Conservation (phyloP, 2,329 filamentous ascomycete species). For the Alternaria burnsii region DNA sequence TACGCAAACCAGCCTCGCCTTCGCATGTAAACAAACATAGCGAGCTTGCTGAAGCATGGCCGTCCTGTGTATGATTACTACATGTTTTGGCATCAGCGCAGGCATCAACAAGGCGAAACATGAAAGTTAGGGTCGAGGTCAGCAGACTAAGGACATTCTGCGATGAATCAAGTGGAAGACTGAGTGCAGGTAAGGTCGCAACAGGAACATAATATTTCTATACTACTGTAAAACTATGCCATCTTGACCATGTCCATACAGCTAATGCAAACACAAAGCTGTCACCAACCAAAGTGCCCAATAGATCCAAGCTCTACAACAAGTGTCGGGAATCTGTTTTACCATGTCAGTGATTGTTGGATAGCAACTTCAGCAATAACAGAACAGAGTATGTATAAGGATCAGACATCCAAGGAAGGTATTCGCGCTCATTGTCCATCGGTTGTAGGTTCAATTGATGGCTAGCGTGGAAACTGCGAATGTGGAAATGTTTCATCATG, state of each 20-base stretch:
- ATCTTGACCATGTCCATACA: neutral
- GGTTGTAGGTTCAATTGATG: constrained; percentile 69
- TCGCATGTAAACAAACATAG: neutral
- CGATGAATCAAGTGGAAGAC: neutral
- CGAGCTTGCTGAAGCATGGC: neutral
- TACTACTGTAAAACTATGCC: neutral
- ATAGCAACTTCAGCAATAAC: constrained; percentile 10
- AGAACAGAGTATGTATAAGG: constrained; percentile 13
- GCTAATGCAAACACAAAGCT: neutral
- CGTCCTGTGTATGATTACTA: too few species aligned
- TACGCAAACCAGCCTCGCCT: neutral
- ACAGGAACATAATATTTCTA: neutral
- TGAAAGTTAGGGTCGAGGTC: neutral
- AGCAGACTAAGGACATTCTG: neutral
- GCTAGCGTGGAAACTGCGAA: constrained; percentile 92
- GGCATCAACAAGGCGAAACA: neutral
- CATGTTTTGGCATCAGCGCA: neutral
- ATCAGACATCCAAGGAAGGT: constrained; percentile 83
- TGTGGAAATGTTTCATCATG: constrained; percentile 80
- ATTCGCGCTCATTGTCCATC: constrained; percentile 71
- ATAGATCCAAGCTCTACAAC: neutral
- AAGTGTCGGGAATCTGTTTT: constrained; percentile 10
- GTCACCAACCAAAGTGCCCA: neutral
- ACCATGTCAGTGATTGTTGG: constrained; percentile 28
- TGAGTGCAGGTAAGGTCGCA: neutral